These are phyloP conservation scores for Verticillium tricorpus DNA, from an alignment of 2,329 filamentous ascomycete genomes.

Conservation along the genomic window DNA sequence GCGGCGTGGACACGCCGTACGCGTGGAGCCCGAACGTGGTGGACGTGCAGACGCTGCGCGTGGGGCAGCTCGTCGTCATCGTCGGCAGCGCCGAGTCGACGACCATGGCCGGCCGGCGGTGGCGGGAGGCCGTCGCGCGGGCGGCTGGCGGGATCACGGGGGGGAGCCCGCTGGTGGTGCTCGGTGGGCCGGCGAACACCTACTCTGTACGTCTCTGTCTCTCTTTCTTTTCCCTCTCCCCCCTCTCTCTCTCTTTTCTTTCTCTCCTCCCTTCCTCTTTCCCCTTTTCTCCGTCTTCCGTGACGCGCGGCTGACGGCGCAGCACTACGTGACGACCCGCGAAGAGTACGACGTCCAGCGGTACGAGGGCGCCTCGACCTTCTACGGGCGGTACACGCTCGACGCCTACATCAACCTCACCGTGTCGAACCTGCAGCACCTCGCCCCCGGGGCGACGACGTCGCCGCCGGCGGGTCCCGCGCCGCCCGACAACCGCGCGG, in stretches of 20 bases:
- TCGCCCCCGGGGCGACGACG: slow-evolving; percentile 45
- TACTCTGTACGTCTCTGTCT: slow-evolving; percentile 53
- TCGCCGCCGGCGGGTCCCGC: slow-evolving; percentile 48
- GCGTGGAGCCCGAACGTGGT: slow-evolving; percentile 89
- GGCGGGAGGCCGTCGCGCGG: slow-evolving; percentile 67
- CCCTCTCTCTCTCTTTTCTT: slow-evolving; percentile 35
- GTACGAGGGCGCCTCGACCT: slow-evolving; percentile 91
- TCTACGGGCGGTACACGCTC: slow-evolving; percentile 79
- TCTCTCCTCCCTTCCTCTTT: slow-evolving; percentile 16
- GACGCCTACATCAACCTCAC: slow-evolving; percentile 86
- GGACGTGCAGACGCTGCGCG: slow-evolving; percentile 79
- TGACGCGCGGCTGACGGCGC: neutral
- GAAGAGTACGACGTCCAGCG: slow-evolving; percentile 82
- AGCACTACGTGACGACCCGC: slow-evolving; percentile 70
- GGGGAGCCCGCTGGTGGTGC: slow-evolving; percentile 65
- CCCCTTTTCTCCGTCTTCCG: neutral
- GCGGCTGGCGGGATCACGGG: slow-evolving; percentile 40
- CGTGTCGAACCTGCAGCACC: slow-evolving; percentile 63
- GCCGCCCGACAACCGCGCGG: slow-evolving; percentile 74
- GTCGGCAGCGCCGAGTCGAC: slow-evolving; percentile 84
- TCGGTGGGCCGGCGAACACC: slow-evolving; percentile 85
- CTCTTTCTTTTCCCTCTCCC: slow-evolving; percentile 32
- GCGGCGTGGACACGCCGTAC: slow-evolving; percentile 74
- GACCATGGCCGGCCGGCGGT: slow-evolving; percentile 87
- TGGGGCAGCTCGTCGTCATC: slow-evolving; percentile 80